Percentiles rank a stretch among this genome's conserved stretches.
These are phyloP conservation scores for Ramalina peruviana DNA, from an alignment of 495 filamentous ascomycete genomes.

Conservation along the genomic window DNA sequence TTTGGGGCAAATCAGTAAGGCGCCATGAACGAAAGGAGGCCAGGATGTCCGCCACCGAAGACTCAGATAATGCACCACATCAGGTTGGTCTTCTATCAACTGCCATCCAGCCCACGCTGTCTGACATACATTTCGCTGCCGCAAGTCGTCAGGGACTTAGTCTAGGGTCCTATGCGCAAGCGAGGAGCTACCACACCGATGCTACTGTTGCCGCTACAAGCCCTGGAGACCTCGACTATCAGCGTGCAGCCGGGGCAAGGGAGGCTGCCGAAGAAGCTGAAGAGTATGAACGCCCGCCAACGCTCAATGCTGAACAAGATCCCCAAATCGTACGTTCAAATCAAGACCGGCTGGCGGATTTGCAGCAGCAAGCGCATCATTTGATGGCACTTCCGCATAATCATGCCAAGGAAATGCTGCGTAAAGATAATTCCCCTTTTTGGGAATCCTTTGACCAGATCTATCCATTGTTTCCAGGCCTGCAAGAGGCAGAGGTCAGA, in stretches of 20 bases:
- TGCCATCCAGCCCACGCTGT: neutral
- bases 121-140: conserved; percentile 7
- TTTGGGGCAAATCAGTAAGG: conserved; percentile 32
- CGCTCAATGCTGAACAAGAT: neutral
- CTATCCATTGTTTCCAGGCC: conserved; percentile 19
- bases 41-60: conserved; percentile 13
- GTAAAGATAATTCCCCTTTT: conserved; percentile 23
- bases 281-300: neutral
- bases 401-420: too few relatives aligned
- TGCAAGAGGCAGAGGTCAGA: conserved; percentile 19
- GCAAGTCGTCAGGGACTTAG: too few relatives aligned
- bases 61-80: conserved; percentile 16
- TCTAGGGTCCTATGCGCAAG: neutral
- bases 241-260: too few relatives aligned
- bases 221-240: too few relatives aligned
- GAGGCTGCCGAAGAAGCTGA: neutral
- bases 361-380: neutral
- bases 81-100: conserved; percentile 9
- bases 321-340: neutral
- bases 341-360: neutral
- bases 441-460: conserved; percentile 30
- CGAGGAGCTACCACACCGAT: neutral
- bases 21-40: conserved; percentile 25
- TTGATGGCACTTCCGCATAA: neutral
- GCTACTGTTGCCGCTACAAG: too few relatives aligned